Conservation (phyloP, 2,329 filamentous ascomycete genomes). For the Proliferodiscus dingleyae region DNA sequence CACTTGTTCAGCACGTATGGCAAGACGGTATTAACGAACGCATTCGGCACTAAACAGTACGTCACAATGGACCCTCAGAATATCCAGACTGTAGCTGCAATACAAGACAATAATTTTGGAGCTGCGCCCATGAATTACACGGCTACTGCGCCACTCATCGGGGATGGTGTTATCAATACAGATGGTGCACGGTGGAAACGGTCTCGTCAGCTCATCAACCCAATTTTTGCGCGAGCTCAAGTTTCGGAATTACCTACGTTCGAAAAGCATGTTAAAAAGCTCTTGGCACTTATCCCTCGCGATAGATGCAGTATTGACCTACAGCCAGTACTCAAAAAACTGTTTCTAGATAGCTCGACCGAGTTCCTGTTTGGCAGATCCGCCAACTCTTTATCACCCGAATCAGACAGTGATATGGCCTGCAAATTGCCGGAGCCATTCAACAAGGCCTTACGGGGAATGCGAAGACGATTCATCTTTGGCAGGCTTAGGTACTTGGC, state of each 20-base stretch:
- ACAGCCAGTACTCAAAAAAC: slow-evolving; percentile 56
- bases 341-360: slow-evolving; percentile 53
- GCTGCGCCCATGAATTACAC: slow-evolving; percentile 40
- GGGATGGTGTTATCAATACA: slow-evolving; percentile 50
- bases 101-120: slow-evolving; percentile 49
- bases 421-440: slow-evolving; percentile 6
- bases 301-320: slow-evolving; percentile 52
- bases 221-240: slow-evolving; percentile 45
- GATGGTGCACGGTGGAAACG: slow-evolving; percentile 46
- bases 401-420: slow-evolving; percentile 2
- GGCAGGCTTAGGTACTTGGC: slow-evolving; percentile 6
- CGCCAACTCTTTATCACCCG: slow-evolving; percentile 28
- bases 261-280: slow-evolving; percentile 51
- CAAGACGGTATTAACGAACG: slow-evolving; percentile 9
- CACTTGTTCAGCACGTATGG: slow-evolving; percentile 8
- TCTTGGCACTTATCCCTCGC: slow-evolving; percentile 52
- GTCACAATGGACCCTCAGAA: slow-evolving; percentile 49
- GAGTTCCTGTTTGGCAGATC: slow-evolving; percentile 17
- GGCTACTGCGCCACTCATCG: slow-evolving; percentile 43
- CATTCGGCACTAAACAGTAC: slow-evolving; percentile 7
- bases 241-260: slow-evolving; percentile 49
- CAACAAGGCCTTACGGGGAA: slow-evolving; percentile 10
- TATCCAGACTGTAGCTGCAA: slow-evolving; percentile 49
- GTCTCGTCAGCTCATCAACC: slow-evolving; percentile 43
- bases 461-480: slow-evolving; percentile 7